Evolutionary conservation across 345 rosid species (phyloP), one percentile per base, ranked within the genome.

Genomic region (Bruguiera sexangula): DNA sequence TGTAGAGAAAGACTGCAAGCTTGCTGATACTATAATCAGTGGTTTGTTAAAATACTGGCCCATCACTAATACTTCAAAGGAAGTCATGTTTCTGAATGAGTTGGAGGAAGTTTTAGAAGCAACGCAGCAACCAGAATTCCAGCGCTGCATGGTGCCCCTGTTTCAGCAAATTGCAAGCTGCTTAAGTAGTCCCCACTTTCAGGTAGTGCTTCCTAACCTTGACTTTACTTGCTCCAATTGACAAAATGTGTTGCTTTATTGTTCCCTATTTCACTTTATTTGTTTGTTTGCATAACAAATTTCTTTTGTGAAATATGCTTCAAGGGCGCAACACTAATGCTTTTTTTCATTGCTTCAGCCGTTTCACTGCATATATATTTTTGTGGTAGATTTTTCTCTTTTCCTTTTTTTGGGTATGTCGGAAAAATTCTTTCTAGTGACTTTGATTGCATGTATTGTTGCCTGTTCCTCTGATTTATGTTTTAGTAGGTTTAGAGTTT

Each of bases 41-140:
- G 96, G 93, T 57, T 75, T 93, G 20, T 80, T 93, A 48, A 93
- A 93, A 82, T 93, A 87, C 70, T 93, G 97, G 98, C 98, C 97
- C 1, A 67, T 90, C 65, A 87, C 95, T 60, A 93, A 90, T 74
- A 90, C 97, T 76, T 86, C 97, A 54, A 93, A 93, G 89, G 98
- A 90, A 73, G 94, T 90, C 73, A 87, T 93, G 93, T 93, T 90
- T 83, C 83, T 93, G 53, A 84, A 82, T 75, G 98, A 89, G 61
- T 72, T 93, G 83, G 98, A 93, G 79, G 98, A 93, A 81, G 82
- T 90, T 52, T 69, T 93, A 55, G 97, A 93, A 82, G 92, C 86
- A 32, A 90, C 97, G 65, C 96, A 87, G 65, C 82, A 78, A 64
- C 64, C 90, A 18, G 98, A 93, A 80, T 93, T 93, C 69, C 92